These are phyloP conservation scores for Nicotiana obtusifolia DNA, from an alignment of 257 asterid genomes.

Conservation along the genomic window DNA sequence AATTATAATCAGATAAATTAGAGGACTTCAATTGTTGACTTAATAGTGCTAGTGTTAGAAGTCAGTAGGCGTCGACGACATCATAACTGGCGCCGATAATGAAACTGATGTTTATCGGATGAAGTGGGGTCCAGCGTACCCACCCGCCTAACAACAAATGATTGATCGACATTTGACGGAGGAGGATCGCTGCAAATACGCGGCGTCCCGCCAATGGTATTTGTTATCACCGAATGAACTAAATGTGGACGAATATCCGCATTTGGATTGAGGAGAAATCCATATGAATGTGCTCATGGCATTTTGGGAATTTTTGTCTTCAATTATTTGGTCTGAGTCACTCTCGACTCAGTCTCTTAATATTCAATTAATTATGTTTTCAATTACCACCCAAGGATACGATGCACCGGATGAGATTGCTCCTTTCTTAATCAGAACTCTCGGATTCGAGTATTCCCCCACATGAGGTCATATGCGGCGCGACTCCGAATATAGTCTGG, in stretches of 20 bases:
- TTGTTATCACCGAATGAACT: neutral
- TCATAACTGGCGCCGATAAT: neutral
- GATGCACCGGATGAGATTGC: too few relatives aligned
- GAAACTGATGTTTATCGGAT: neutral
- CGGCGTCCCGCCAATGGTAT: neutral
- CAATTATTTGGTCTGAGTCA: neutral
- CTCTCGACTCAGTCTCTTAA: neutral
- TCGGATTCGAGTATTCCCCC: too few relatives aligned
- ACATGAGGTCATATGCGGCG: too few relatives aligned
- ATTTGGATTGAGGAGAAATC: neutral
- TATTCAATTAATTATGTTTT: neutral
- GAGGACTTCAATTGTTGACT: too few relatives aligned
- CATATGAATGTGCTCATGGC: neutral
- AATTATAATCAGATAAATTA: too few relatives aligned
- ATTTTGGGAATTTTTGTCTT: neutral
- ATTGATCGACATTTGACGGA: neutral
- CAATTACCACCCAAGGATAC: too few relatives aligned
- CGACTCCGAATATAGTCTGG: too few relatives aligned
- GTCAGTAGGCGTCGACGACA: neutral
- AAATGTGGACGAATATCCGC: too few relatives aligned
- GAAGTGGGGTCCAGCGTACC: neutral
- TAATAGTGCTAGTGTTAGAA: too few relatives aligned
- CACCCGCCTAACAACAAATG: neutral
- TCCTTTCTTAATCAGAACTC: too few relatives aligned
- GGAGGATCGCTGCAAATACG: neutral